Base-by-base conservation (phyloP, 2,329 filamentous ascomycete genomes). In the Celoporthe dispersa region DNA sequence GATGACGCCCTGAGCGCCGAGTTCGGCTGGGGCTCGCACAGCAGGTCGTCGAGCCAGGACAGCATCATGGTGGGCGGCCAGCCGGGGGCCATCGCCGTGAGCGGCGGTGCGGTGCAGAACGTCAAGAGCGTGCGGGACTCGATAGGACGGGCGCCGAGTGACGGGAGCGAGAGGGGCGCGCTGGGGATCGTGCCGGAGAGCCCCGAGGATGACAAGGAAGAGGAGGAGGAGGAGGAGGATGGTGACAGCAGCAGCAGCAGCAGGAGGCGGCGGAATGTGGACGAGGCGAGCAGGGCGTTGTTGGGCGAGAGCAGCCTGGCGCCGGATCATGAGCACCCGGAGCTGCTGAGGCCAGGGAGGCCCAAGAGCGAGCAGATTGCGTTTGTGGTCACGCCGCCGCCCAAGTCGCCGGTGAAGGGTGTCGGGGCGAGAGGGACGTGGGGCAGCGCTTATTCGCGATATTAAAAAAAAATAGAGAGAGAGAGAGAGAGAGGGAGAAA, bases 1-100 rank as follows among this genome's bases (percentile, higher is more conserved):
- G 78, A 81, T 70, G 73, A 75, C 19, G 78, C 77, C n/a, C 74
- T 81, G 41, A 73, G 74, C 8, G 67, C 69, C 22, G 80, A 80
- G 68, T 78, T 81, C 53, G 78, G 79, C 14, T 81, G 79, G 79
- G 73, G 73, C 16, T 16, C 37, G 3, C 68, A 41, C 51, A 64
- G 65, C 57, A 70, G 70, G 67, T 65, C 35, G 70, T 76, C 31
- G 70, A 71, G 64, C 74, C 74, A 74, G 31, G 73, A 74, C 69
- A 78, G 77, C 69, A 71, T 76, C 31, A 73, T 78, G 64, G 59
- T 65, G 0, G 72, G 71, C 66, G 67, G 68, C 41, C 68, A 60
- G 66, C 70, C 55, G 14, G 71, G 64, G 28, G 80, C 73, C 55
- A 70, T 70, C 33, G 68, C 68, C 14, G 73, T 75, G 3, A 70